Evolutionary conservation across 139 green algal genomes (phyloP).

Genomic region (Diplosphaera chodatii): DNA sequence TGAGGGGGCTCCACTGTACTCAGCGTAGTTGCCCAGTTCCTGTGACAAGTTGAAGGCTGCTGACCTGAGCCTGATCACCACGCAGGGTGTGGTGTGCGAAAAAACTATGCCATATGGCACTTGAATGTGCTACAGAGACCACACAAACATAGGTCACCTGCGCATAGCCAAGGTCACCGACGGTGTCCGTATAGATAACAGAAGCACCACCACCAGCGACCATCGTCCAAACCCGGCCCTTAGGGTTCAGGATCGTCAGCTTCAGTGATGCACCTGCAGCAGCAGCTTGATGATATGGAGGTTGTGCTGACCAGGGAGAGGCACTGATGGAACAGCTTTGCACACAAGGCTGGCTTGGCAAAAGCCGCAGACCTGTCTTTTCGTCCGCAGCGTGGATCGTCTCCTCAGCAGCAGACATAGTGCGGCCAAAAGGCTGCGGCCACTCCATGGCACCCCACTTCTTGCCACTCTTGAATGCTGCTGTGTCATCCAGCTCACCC

Average conservation of each 20-base stretch:
- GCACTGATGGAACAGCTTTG: no score
- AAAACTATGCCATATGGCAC: not conserved
- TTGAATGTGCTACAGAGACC: no score
- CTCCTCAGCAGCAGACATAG: constrained; percentile 62
- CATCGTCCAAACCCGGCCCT: constrained; percentile 90
- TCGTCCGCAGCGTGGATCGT: constrained; percentile 50
- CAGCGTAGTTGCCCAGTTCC: constrained; percentile 89
- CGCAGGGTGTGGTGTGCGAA: not conserved
- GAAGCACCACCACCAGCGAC: constrained; percentile 77
- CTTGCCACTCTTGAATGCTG: constrained; percentile 63
- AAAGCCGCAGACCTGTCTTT: constrained; percentile 72
- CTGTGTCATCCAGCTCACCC: constrained; percentile 90
- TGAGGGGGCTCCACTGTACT: constrained; percentile 85
- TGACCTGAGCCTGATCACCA: no score
- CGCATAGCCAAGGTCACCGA: constrained; percentile 74
- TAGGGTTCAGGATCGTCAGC: constrained; percentile 88
- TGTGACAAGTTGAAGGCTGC: not conserved
- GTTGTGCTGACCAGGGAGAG: no score
- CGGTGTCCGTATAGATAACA: constrained; percentile 91
- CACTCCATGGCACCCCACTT: constrained; percentile 76
- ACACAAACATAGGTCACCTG: no score
- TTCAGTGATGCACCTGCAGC: constrained; percentile 66
- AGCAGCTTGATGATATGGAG: no score
- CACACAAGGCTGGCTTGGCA: no score
- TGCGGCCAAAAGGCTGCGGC: constrained; percentile 83